Evolutionary conservation across 495 filamentous ascomycete genomes (phyloP), one percentile per base, ranked within the genome.

Genomic region (Geopyxis carbonaria): DNA sequence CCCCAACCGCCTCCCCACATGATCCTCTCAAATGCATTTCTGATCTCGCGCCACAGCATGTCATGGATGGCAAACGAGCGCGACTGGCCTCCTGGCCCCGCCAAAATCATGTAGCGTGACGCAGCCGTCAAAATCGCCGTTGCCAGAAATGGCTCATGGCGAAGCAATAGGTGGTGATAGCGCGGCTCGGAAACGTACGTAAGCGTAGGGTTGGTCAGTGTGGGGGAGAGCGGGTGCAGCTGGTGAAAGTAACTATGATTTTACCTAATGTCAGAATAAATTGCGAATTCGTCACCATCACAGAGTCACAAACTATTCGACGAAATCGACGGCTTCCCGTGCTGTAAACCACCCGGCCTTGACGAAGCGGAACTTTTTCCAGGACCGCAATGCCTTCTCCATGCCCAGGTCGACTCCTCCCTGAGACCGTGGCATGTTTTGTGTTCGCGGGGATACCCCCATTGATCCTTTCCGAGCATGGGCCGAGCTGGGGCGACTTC

Each of bases 341-440:
- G 87, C 82, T 0, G 84, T 93, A 50, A 97, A 86, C 89, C 89
- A 97, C 15, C 89, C 89, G 5, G 82, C 84, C 35, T 82, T 77
- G 14, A 95, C 87, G 57, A 95, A 94, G 40, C 85, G 73, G 50
- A 91, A 76, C 46, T 81, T 70, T 7, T 78, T 76, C 89, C 89
- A 97, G 7, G 80, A 80, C 48, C 75, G 77, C 38, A 93, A 55
- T 4, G 83, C 82, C 44, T 81, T 74, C 23, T 62, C 60, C 41
- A 62, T 55, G 6, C 56, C 55, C 11, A 61, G 59, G 25, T 50
- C 51, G 31, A 57, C 59, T 21, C 57, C 53, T 7, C 29, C 38
- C 33, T 43, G 42, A 33, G 45, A 29, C 25, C 25, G 7, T 28
- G 25, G 25, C 25, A 13, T 28, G 7, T 13, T 28, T 13, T 24